Evolutionary conservation across 2,329 filamentous ascomycete species (phyloP), one percentile per base, ranked within the genome.

Genomic region (Venturia asperata): DNA sequence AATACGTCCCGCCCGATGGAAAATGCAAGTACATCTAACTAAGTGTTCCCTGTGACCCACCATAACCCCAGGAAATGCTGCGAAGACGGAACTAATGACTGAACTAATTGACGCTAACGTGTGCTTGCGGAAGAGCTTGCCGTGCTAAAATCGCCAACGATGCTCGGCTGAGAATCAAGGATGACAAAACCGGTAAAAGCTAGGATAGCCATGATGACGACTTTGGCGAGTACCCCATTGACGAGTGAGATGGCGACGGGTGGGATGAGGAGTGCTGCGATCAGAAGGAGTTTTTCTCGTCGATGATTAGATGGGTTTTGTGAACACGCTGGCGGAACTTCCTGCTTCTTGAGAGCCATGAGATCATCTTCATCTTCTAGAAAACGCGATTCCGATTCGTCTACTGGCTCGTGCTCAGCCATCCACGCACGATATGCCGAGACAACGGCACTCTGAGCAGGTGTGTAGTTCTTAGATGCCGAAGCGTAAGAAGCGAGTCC

Each of bases 381-480:
- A 70, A 89, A 89, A 4, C 78, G 78, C 2, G 81, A 80, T 73
- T 91, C 88, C 10, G 76, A 71, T 49, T 85, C 79, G 45, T 82
- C 81, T 60, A 91, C 81, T 7, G 83, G 82, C 41, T 77, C 77
- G 66, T 82, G 79, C 13, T 74, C 78, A 9, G 77, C 74, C 55
- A 89, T 81, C 74, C 85, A 90, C 7, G 74, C 70, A 52, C 81
- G 81, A 70, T 86, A 87, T 0, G 74, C 74, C 17, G 77, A 72
- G 21, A 86, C 76, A 62, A 90, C 85, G 11, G 78, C 74, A 5
- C 76, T 68, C 1, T 77, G 74, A 0, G 86, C 85, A 5, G 77
- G 70, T 0, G 79, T 75, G 15, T 86, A 77, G 21, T 76, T 75
- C 68, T 82, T 83, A 0, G 81, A 78, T 64, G 83, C 73, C 67